Base-by-base conservation (phyloP, 768 basidiomycete genomes). In the Dioszegia hungarica region DNA sequence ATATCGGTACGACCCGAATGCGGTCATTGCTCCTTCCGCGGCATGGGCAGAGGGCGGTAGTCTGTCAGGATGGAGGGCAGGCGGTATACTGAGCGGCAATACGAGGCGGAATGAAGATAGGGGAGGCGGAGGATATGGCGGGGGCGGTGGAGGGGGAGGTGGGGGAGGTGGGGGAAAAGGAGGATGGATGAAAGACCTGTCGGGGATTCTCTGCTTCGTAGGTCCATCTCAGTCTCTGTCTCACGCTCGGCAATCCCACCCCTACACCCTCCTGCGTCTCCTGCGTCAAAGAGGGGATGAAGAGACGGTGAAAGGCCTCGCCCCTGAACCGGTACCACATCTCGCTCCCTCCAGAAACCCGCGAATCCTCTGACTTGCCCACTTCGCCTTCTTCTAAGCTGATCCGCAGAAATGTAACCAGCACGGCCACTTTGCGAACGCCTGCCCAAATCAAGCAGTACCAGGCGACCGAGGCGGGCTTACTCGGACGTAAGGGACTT, bases 341-440 rank as follows among this genome's bases (percentile, higher is more conserved):
- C n/a, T n/a, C n/a, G n/a, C n/a, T n/a, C n/a, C n/a, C n/a, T n/a
- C n/a, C n/a, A n/a, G n/a, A n/a, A n/a, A n/a, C n/a, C n/a, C n/a
- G n/a, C n/a, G n/a, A n/a, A n/a, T n/a, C n/a, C n/a, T n/a, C n/a
- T n/a, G n/a, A n/a, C n/a, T n/a, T n/a, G n/a, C n/a, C n/a, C n/a
- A n/a, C n/a, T n/a, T 46, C 25, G 20, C 14, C 29, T 24, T 50
- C 29, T 44, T 31, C 24, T 20, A 29, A 8, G 46, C 41, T 49
- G 19, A 45, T 12, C 14, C 33, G 27, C 47, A 71, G 61, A 60
- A 90, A 86, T 95, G 92, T 68, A 89, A 89, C 34, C 86, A 90
- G 75, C 86, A 87, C 64, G 94, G 94, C 0, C 94, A 98, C 72
- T 94, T 94, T 71, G 93, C 93, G 19, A 94, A 95, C 73, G 85